Base-by-base conservation (phyloP, 768 basidiomycete species). In the Suillus lakei region DNA sequence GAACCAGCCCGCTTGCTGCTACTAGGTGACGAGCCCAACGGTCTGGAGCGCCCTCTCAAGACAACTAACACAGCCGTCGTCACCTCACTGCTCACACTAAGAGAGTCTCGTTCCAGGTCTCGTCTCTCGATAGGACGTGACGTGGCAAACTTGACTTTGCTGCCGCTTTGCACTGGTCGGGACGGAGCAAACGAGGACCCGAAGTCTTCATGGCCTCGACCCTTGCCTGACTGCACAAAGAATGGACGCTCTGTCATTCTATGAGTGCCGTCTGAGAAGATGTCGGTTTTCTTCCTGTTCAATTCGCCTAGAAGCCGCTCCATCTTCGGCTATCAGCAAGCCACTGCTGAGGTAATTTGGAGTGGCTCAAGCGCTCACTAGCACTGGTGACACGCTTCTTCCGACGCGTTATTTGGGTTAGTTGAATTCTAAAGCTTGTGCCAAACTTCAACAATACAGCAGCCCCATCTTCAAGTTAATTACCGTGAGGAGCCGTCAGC, bases 1-100 rank as follows among this genome's bases (percentile, higher is more conserved):
- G n/a, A n/a, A n/a, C n/a, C n/a, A n/a, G n/a, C n/a, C n/a, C n/a
- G n/a, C n/a, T n/a, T n/a, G n/a, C n/a, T n/a, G n/a, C n/a, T n/a
- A n/a, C n/a, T n/a, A 34, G 62, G 46, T 7, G 65, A 56, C 71
- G 60, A 61, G 71, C 68, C 38, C 34, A 9, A 38, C 2, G 23
- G 59, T 44, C 48, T n/a, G n/a, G 50, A 16, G 75, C 73, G 46
- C 34, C 62, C 59, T 76, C 73, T n/a, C n/a, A n/a, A 2, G 75
- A 70, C 4, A 76, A 66, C n/a, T 44, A 75, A 66, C 34, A 77
- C 34, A 77, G 61, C 26, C n/a, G n/a, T 77, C 77, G 48, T 77
- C 76, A 1, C n/a, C n/a, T 75, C 72, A 39, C 77, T 78, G 39
- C 71, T n/a, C n/a, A n/a, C 69, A 26, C 68, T 61, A 28, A 58